Evolutionary conservation across 2,329 filamentous ascomycete genomes (phyloP).

Genomic region (Rosellinia necatrix): DNA sequence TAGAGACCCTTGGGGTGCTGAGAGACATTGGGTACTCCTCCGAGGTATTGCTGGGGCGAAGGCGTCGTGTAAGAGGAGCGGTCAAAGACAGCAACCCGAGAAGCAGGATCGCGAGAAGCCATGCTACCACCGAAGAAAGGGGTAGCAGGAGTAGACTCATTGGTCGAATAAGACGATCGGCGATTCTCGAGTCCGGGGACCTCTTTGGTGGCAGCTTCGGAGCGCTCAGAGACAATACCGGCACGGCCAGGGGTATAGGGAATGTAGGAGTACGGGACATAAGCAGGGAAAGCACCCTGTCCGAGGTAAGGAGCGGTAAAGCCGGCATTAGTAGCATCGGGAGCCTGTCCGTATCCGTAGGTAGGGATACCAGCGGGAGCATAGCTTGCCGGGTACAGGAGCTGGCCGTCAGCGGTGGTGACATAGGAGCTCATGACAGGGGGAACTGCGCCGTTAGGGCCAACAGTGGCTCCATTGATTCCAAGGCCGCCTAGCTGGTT

Average conservation of each 20-base stretch:
- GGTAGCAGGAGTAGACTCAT: constrained; percentile 67
- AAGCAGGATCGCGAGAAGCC: constrained; percentile 62
- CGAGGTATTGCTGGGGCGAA: constrained; percentile 64
- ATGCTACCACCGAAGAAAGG: constrained; percentile 66
- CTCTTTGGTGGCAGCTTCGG: constrained; percentile 55
- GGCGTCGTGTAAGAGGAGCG: constrained; percentile 69
- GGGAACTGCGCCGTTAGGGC: constrained; percentile 34
- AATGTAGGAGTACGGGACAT: constrained; percentile 47
- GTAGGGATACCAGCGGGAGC: constrained; percentile 30
- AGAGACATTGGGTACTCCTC: constrained; percentile 41
- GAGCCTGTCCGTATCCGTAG: constrained; percentile 34
- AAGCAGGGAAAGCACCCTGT: constrained; percentile 43
- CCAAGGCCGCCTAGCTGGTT: constrained; percentile 42
- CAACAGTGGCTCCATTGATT: constrained; percentile 39
- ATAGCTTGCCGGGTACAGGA: constrained; percentile 33
- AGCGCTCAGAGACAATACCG: constrained; percentile 49
- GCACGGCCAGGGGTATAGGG: constrained; percentile 60
- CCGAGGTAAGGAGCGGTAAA: constrained; percentile 44
- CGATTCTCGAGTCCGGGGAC: constrained; percentile 68
- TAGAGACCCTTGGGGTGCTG: constrained; percentile 47
- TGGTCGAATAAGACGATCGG: constrained; percentile 70
- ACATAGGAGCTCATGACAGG: constrained; percentile 40
- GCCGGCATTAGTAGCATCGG: constrained; percentile 30
- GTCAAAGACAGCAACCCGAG: constrained; percentile 63
- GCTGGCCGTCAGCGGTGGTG: constrained; percentile 41